Percentiles rank a stretch among this genome's conserved stretches.
These are phyloP conservation scores for Wickerhamiella brachini DNA, from an alignment of 805 yeast species.

Conservation along the genomic window DNA sequence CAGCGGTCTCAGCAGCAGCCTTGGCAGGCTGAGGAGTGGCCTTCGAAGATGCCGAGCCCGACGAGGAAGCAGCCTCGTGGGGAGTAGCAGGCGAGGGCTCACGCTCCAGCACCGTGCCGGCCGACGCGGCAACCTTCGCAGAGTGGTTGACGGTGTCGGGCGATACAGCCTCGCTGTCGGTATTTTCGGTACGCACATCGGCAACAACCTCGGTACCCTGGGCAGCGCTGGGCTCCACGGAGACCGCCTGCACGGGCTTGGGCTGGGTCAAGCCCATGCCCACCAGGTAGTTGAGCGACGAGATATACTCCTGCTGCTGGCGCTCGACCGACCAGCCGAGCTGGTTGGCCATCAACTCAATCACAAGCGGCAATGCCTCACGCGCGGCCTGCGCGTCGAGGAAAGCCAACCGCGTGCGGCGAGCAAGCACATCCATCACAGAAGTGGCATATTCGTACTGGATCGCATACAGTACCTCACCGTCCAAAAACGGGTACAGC, in stretches of 20 bases:
- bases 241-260: constrained; percentile 9
- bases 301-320: constrained; percentile 35
- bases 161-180: not conserved
- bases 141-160: not conserved
- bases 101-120: not conserved
- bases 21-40: no score
- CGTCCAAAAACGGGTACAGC: constrained; percentile 65
- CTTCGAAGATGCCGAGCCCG: no score
- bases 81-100: not conserved
- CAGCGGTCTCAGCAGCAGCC: no score
- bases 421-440: constrained; percentile 78
- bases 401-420: constrained; percentile 89
- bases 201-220: constrained; percentile 1
- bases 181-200: not conserved
- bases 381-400: constrained; percentile 76
- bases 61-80: not conserved
- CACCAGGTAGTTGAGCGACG: constrained; percentile 24
- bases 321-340: constrained; percentile 55
- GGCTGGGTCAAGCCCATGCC: constrained; percentile 27
- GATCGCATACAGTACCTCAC: constrained; percentile 73
- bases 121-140: not conserved
- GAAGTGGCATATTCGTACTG: constrained; percentile 76
- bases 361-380: constrained; percentile 69
- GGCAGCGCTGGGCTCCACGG: constrained; percentile 5
- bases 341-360: constrained; percentile 70